Conservation (phyloP, 192 early-diverging fungal species). For the Pilobolus umbonatus region DNA sequence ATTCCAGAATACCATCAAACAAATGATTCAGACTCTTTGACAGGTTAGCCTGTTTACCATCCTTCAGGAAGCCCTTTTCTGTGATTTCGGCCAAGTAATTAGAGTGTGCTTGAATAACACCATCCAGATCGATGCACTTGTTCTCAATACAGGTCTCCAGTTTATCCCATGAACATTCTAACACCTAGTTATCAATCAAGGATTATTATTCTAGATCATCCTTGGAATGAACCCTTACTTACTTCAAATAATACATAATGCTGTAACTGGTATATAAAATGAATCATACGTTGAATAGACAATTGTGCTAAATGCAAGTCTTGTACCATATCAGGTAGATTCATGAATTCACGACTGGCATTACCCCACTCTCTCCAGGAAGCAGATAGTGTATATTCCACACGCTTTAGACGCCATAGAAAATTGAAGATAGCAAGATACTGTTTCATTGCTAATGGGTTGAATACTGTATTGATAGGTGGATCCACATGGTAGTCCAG, state of each 20-base stretch:
- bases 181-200: conserved; percentile 39
- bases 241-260: conserved; percentile 92
- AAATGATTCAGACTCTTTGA: conserved; percentile 46
- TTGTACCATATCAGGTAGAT: conserved; percentile 45
- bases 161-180: conserved; percentile 88
- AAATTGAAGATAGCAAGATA: conserved; percentile 86
- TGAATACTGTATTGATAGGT: conserved; percentile 84
- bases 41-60: conserved; percentile 29
- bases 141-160: conserved; percentile 54
- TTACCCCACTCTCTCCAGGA: conserved; percentile 79
- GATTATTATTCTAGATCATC: not conserved
- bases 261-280: conserved; percentile 91
- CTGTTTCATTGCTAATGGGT: conserved; percentile 62
- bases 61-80: conserved; percentile 55
- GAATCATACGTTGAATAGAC: conserved; percentile 82
- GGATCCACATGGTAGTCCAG: conserved; percentile 78
- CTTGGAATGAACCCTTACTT: not conserved
- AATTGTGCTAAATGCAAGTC: conserved; percentile 67
- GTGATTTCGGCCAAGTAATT: conserved; percentile 69
- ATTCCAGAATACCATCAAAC: conserved; percentile 63
- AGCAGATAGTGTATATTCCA: conserved; percentile 68
- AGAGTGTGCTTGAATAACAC: conserved; percentile 73
- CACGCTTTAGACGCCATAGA: conserved; percentile 84
- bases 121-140: conserved; percentile 70
- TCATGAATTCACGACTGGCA: conserved; percentile 47